Conservation (phyloP, 352 stramenopile genomes). For the Elongisporangium undulatum region DNA sequence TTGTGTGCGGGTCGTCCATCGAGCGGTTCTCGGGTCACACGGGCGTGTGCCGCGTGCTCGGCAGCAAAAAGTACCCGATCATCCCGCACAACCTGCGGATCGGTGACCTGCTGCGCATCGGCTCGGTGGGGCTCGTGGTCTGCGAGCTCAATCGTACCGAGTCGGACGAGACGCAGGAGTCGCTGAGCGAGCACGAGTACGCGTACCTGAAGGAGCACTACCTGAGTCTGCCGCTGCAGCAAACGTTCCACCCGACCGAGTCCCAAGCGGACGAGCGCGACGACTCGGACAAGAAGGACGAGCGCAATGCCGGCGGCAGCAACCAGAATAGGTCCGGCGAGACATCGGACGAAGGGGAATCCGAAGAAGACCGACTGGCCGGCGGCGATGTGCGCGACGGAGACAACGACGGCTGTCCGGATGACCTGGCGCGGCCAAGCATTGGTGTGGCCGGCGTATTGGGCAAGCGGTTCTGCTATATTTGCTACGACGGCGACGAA, state of each 20-base stretch:
- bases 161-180: conserved; percentile 62
- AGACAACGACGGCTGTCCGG: conserved; percentile 3
- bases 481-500: conserved; percentile 91
- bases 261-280: conserved; percentile 16
- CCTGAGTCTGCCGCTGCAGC: conserved; percentile 72
- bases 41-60: conserved; percentile 87
- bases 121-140: conserved; percentile 90
- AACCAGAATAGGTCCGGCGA: conserved; percentile 32
- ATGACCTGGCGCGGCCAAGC: conserved; percentile 17
- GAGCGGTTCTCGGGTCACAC: conserved; percentile 91
- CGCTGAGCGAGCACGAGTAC: conserved; percentile 81
- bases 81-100: conserved; percentile 72
- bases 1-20: conserved; percentile 81
- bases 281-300: conserved; percentile 24
- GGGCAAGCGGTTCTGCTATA: conserved; percentile 87
- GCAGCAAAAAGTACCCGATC: conserved; percentile 82
- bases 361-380: conserved; percentile 58
- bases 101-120: conserved; percentile 85
- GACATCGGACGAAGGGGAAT: conserved; percentile 75
- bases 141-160: conserved; percentile 84
- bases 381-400: conserved; percentile 13
- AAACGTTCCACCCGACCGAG: conserved; percentile 74
- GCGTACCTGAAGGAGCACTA: conserved; percentile 88
- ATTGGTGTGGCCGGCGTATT: conserved; percentile 36
- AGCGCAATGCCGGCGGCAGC: conserved; percentile 24